These are phyloP conservation scores for Decorospora gaudefroyi DNA, from an alignment of 2,329 filamentous ascomycete genomes.

Conservation along the genomic window DNA sequence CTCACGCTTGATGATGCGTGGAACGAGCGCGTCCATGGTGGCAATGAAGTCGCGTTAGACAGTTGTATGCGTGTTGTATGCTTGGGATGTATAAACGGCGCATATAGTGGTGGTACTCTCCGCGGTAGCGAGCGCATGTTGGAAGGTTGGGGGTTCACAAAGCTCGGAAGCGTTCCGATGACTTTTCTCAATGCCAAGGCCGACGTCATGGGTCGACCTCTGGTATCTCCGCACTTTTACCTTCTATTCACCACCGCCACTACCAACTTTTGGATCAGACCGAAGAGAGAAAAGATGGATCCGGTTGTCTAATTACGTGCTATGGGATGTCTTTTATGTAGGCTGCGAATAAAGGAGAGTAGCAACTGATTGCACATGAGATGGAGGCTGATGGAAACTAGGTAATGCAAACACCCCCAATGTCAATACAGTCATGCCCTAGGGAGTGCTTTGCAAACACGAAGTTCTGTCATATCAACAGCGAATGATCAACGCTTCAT, in stretches of 20 bases:
- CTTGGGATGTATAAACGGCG: slow-evolving; percentile 19
- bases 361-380: too few species aligned
- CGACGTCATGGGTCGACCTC: slow-evolving; percentile 15
- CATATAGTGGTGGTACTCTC: slow-evolving; percentile 17
- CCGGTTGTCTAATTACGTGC: too few species aligned
- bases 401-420: too few species aligned
- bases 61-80: slow-evolving; percentile 13
- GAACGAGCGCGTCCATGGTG: slow-evolving; percentile 36
- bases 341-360: too few species aligned
- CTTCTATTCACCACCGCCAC: background rate
- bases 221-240: background rate
- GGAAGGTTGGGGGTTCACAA: slow-evolving; percentile 7
- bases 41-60: background rate
- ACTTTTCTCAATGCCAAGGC: slow-evolving; percentile 21
- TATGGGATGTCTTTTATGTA: too few species aligned
- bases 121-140: slow-evolving; percentile 25
- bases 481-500: too few species aligned
- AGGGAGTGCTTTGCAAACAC: too few species aligned
- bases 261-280: background rate
- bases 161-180: slow-evolving; percentile 15
- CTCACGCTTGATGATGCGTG: slow-evolving; percentile 31
- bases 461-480: too few species aligned
- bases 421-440: too few species aligned
- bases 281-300: too few species aligned
- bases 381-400: too few species aligned